Conservation (phyloP, 192 early-diverging fungal genomes). For the Endogone sp. region DNA sequence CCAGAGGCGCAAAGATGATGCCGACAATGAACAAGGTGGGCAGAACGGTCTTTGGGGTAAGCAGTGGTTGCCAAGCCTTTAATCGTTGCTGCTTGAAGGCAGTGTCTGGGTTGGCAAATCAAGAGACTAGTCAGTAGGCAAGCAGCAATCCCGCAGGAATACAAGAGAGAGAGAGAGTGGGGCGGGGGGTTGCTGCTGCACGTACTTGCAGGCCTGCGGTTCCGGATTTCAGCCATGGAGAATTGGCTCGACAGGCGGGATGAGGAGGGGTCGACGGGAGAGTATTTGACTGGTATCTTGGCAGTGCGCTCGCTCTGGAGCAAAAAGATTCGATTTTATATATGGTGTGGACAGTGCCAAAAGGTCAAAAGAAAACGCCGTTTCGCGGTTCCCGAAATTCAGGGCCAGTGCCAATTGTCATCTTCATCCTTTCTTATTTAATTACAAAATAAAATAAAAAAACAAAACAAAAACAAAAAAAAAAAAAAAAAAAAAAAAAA, state of each 20-base stretch:
- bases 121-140: no score
- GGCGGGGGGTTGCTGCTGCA: no score
- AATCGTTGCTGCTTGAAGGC: conserved; percentile 99
- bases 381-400: no score
- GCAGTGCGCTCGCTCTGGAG: neutral
- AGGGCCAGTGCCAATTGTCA: no score
- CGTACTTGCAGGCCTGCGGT: neutral
- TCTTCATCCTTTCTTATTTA: no score
- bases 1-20: conserved; percentile 92
- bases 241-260: neutral
- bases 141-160: no score
- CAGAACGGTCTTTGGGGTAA: conserved; percentile 97
- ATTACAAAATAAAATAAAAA: no score
- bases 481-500: no score
- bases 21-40: conserved; percentile 95
- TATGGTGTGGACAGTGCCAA: no score
- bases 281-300: neutral
- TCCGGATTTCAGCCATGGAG: neutral
- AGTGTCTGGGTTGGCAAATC: conserved; percentile 84
- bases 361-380: no score
- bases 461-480: no score
- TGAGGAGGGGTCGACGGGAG: neutral
- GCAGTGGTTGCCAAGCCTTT: conserved; percentile 98
- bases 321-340: no score
- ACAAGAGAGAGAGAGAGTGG: neutral